Conservation (phyloP, 2,329 filamentous ascomycete species). For the Stenocarpella maydis region DNA sequence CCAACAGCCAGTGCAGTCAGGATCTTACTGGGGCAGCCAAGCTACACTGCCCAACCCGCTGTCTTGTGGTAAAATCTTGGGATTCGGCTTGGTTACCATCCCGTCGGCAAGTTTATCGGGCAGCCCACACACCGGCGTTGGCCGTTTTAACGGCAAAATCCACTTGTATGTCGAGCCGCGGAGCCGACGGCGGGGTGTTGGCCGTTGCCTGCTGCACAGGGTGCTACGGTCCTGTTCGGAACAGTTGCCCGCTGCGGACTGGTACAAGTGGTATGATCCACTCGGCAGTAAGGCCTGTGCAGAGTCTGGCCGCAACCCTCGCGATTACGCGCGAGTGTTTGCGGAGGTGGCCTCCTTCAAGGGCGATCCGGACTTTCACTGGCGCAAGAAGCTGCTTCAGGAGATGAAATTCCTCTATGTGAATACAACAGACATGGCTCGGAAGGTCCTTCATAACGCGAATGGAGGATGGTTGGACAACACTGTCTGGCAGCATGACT, state of each 20-base stretch:
- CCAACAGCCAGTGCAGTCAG: neutral
- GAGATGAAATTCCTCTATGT: conserved; percentile 22
- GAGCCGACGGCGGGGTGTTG: conserved; percentile 31
- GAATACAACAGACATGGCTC: conserved; percentile 29
- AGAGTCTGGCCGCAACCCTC: conserved; percentile 12
- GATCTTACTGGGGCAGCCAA: neutral
- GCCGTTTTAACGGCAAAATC: conserved; percentile 30
- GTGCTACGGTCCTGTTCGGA: conserved; percentile 29
- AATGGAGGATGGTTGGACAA: conserved; percentile 26
- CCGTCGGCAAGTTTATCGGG: conserved; percentile 25
- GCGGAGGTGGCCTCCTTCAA: conserved; percentile 27
- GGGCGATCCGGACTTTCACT: conserved; percentile 27
- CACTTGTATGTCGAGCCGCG: conserved; percentile 32
- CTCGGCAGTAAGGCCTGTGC: neutral
- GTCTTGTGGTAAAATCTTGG: conserved; percentile 23
- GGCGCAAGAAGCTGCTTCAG: conserved; percentile 24
- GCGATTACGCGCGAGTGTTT: conserved; percentile 30
- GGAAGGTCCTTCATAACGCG: conserved; percentile 14
- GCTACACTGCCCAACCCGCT: neutral
- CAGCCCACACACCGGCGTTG: conserved; percentile 16
- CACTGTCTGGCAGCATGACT: conserved; percentile 29
- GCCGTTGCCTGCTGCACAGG: conserved; percentile 29
- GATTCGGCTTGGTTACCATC: conserved; percentile 31
- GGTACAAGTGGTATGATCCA: conserved; percentile 23
- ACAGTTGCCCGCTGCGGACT: neutral